Percentiles rank a stretch among this genome's conserved stretches.
Evolutionary conservation across 176 grass and related monocot genomes (phyloP).

Genomic region (Eragrostis nindensis): DNA sequence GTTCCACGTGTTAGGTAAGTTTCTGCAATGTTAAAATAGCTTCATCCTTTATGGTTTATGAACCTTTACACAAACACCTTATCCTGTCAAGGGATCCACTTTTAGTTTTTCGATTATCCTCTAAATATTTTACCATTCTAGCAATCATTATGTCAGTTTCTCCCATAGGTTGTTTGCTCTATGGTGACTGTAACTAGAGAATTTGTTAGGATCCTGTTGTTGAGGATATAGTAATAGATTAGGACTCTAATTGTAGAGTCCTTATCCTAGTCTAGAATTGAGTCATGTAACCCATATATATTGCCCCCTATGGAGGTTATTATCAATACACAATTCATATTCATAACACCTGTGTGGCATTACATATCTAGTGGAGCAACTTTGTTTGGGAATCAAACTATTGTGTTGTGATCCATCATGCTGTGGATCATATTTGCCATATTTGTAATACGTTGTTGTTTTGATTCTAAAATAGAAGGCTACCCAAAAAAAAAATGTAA

Average conservation of each 20-base stretch:
- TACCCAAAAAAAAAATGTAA: no score
- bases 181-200: neutral
- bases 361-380: neutral
- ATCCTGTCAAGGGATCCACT: neutral
- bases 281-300: no score
- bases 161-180: slow-evolving; percentile 32
- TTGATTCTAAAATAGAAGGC: no score
- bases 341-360: slow-evolving; percentile 20
- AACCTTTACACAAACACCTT: slow-evolving; percentile 21
- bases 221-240: no score
- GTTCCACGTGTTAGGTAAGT: slow-evolving; percentile 79
- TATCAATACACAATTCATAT: no score
- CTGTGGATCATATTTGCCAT: slow-evolving; percentile 12
- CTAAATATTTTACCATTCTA: slow-evolving; percentile 4
- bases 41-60: slow-evolving; percentile 24
- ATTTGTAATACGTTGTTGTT: no score
- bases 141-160: slow-evolving; percentile 24
- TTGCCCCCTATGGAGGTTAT: no score
- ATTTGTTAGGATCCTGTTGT: slow-evolving; percentile 14
- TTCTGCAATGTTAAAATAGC: slow-evolving; percentile 35
- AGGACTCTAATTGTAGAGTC: no score
- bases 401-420: no score
- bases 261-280: no score
- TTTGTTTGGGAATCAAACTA: neutral
- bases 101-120: neutral